phyloP scores from a whole-genome alignment of 108 stramenopile species.

The Skeletonema tropicum region DNA sequence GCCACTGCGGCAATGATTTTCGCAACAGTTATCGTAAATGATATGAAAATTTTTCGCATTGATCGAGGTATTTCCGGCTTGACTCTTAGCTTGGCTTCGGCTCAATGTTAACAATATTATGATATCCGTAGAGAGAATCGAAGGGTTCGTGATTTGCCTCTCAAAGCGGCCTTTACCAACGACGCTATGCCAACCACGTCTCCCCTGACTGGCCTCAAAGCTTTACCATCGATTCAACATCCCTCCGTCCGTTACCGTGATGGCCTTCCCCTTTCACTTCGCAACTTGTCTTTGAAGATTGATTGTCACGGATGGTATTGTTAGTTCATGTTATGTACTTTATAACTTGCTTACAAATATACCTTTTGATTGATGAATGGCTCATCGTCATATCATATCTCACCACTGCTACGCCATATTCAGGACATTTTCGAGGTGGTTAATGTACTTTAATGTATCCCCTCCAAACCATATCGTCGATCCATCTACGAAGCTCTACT shows the following conservation, averaged over 20 bases:
- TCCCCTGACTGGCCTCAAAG: slow-evolving; percentile 64
- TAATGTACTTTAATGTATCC: too few relatives aligned
- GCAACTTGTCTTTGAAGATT: slow-evolving; percentile 64
- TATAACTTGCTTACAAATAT: too few relatives aligned
- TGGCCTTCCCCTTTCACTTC: slow-evolving; percentile 74
- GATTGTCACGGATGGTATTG: slow-evolving; percentile 78
- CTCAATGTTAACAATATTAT: slow-evolving; percentile 93
- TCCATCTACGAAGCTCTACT: too few relatives aligned
- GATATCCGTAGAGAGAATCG: slow-evolving; percentile 87
- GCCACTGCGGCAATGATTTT: slow-evolving; percentile 69
- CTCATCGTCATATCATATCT: too few relatives aligned
- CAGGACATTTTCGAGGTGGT: too few relatives aligned
- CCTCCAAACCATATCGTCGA: too few relatives aligned
- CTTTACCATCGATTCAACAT: slow-evolving; percentile 64
- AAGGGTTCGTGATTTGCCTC: slow-evolving; percentile 64
- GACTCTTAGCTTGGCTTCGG: slow-evolving; percentile 68
- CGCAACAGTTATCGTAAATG: slow-evolving; percentile 73
- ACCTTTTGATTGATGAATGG: too few relatives aligned
- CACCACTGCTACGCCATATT: too few relatives aligned
- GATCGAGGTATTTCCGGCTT: slow-evolving; percentile 83
- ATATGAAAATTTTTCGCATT: slow-evolving; percentile 58
- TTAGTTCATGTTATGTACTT: background rate
- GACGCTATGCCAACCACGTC: slow-evolving; percentile 55
- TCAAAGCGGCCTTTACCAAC: slow-evolving; percentile 68
- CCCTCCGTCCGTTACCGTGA: slow-evolving; percentile 80